A percentile compares a stretch with the other conserved stretches of the same genome.
phyloP scores from a whole-genome alignment of 257 asterid genomes.

The Haberlea rhodopensis region DNA sequence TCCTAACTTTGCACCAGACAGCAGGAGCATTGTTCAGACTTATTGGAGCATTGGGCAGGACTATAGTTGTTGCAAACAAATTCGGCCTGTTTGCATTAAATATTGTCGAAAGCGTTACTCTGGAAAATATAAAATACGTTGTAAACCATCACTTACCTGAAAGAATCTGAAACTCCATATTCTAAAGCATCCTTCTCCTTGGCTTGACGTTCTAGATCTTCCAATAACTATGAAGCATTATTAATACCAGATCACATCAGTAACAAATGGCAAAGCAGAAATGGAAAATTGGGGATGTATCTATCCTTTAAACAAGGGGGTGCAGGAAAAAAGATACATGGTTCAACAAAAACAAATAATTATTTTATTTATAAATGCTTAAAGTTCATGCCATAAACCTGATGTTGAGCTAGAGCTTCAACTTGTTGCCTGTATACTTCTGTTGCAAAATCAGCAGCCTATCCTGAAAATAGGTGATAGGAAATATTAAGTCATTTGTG shows the following conservation, averaged over 20 bases:
- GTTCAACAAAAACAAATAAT: slow-evolving; percentile 19
- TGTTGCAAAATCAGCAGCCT: slow-evolving; percentile 98
- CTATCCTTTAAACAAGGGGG: slow-evolving; percentile 10
- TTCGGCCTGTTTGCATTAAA: slow-evolving; percentile 43
- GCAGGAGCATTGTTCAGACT: no score
- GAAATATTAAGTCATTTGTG: no score
- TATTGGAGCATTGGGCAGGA: slow-evolving; percentile 64
- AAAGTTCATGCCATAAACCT: slow-evolving; percentile 46
- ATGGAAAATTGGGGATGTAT: slow-evolving; percentile 1
- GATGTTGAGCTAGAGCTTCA: slow-evolving; percentile 84
- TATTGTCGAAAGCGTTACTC: background rate
- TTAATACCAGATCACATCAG: slow-evolving; percentile 18
- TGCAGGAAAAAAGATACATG: slow-evolving; percentile 5
- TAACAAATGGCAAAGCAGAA: slow-evolving; percentile 4
- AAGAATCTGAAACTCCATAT: slow-evolving; percentile 53
- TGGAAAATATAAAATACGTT: background rate
- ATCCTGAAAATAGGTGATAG: slow-evolving; percentile 40
- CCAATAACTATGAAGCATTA: slow-evolving; percentile 57
- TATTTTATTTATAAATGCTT: slow-evolving; percentile 7
- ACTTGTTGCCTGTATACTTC: slow-evolving; percentile 92
- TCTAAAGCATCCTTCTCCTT: slow-evolving; percentile 86
- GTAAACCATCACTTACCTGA: slow-evolving; percentile 40
- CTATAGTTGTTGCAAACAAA: slow-evolving; percentile 59
- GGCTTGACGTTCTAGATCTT: slow-evolving; percentile 86
- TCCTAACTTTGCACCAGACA: slow-evolving; percentile 40